phyloP scores from a whole-genome alignment of 148 eudicot species.

The Spergularia marina region DNA sequence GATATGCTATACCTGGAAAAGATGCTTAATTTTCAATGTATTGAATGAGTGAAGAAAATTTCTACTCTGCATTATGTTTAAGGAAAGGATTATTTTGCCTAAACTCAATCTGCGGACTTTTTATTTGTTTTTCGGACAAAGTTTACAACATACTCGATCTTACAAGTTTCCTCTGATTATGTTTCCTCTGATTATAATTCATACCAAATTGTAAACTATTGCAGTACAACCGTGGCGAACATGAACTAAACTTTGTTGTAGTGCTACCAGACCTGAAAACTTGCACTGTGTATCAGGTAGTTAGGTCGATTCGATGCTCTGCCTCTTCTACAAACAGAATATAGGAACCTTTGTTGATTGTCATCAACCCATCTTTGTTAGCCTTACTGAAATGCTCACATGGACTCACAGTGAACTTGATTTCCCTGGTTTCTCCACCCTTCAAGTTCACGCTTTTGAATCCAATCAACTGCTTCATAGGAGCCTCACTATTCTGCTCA shows the following conservation, averaged over 20 bases:
- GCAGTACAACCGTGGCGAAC: background rate
- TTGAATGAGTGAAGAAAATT: too few species aligned
- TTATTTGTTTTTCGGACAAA: too few species aligned
- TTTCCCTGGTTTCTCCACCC: constrained; percentile 38
- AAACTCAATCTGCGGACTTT: too few species aligned
- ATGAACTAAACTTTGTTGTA: background rate
- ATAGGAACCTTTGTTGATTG: constrained; percentile 45
- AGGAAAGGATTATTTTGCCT: too few species aligned
- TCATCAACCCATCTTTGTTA: constrained; percentile 60
- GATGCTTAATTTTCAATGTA: too few species aligned
- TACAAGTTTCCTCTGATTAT: too few species aligned
- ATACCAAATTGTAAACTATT: background rate
- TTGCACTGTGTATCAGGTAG: constrained; percentile 12
- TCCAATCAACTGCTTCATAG: constrained; percentile 58
- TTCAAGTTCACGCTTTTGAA: constrained; percentile 45
- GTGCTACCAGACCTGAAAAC: background rate
- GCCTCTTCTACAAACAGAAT: constrained; percentile 51
- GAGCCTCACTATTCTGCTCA: constrained; percentile 30
- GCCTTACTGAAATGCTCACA: constrained; percentile 70
- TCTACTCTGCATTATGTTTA: too few species aligned
- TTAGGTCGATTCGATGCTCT: constrained; percentile 34
- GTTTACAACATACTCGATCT: too few species aligned
- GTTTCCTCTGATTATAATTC: too few species aligned
- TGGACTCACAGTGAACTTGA: constrained; percentile 54
- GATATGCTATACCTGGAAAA: too few species aligned